Percentiles rank a stretch among this genome's conserved stretches.
Conservation (phyloP, 2,329 filamentous ascomycete genomes). For the Fusarium sp. region DNA sequence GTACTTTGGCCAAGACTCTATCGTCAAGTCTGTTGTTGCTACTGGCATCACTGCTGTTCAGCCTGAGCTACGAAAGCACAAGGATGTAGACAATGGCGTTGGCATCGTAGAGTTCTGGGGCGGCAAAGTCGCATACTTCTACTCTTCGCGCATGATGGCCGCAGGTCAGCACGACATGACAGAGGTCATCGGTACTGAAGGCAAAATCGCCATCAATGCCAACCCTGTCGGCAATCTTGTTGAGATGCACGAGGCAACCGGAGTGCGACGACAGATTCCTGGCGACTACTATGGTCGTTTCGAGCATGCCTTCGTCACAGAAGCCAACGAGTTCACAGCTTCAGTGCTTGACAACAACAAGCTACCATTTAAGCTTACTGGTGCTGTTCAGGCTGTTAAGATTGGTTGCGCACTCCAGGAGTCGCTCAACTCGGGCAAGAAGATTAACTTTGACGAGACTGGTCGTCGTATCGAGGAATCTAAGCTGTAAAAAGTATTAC, state of each 20-base stretch:
- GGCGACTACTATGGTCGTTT: conserved; percentile 71
- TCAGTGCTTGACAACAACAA: conserved; percentile 64
- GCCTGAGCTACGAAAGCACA: conserved; percentile 46
- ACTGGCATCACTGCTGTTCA: conserved; percentile 46
- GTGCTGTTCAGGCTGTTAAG: conserved; percentile 67
- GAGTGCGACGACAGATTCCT: conserved; percentile 66
- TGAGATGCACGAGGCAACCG: conserved; percentile 60
- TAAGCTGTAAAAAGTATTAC: conserved; percentile 27
- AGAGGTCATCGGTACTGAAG: conserved; percentile 73
- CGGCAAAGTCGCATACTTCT: conserved; percentile 72
- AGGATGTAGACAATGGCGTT: conserved; percentile 47
- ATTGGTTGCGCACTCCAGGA: conserved; percentile 71
- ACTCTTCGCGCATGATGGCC: conserved; percentile 73
- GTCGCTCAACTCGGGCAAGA: conserved; percentile 62
- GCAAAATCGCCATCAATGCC: conserved; percentile 69
- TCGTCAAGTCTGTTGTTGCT: conserved; percentile 45
- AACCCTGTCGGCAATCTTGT: conserved; percentile 65
- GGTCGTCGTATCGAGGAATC: conserved; percentile 38
- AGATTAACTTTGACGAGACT: conserved; percentile 67
- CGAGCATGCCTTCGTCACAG: conserved; percentile 68
- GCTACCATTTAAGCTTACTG: conserved; percentile 65
- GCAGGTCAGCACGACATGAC: conserved; percentile 74
- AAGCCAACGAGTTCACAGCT: conserved; percentile 71
- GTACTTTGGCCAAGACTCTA: conserved; percentile 46
- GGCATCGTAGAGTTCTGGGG: conserved; percentile 73